phyloP scores from a whole-genome alignment of 106 monocot species.

The Dendrobium catenatum region DNA sequence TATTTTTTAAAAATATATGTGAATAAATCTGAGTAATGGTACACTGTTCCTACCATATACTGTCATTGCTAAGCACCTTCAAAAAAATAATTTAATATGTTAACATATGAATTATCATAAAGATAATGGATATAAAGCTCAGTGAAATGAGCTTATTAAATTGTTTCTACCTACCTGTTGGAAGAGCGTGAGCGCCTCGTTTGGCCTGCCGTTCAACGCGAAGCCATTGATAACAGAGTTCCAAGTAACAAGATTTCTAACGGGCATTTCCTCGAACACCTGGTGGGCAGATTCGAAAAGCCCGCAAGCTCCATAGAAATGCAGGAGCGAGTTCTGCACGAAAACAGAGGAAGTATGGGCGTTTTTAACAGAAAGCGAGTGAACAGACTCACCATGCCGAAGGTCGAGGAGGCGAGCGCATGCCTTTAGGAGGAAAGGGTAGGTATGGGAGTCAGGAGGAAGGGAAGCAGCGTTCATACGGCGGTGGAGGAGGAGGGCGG shows the following conservation, averaged over 20 bases:
- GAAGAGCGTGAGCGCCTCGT: slow-evolving; percentile 68
- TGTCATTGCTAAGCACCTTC: too few species aligned
- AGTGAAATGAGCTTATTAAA: too few species aligned
- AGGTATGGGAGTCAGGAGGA: slow-evolving; percentile 72
- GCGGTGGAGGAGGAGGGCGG: slow-evolving; percentile 49
- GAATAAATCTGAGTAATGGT: too few species aligned
- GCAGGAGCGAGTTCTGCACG: slow-evolving; percentile 66
- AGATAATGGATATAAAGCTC: too few species aligned
- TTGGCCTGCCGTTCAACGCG: slow-evolving; percentile 59
- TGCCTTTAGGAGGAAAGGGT: slow-evolving; percentile 84
- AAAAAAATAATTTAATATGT: too few species aligned
- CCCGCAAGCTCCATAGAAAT: slow-evolving; percentile 70
- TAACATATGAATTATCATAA: too few species aligned
- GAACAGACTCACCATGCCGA: slow-evolving; percentile 51
- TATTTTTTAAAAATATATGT: too few species aligned
- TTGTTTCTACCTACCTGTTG: slow-evolving; percentile 10
- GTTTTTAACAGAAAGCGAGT: slow-evolving; percentile 31
- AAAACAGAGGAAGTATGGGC: slow-evolving; percentile 47
- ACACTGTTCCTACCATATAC: too few species aligned
- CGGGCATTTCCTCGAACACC: slow-evolving; percentile 60
- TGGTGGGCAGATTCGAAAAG: slow-evolving; percentile 52
- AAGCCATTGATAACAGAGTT: slow-evolving; percentile 84
- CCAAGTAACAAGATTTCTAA: slow-evolving; percentile 66
- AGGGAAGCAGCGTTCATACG: slow-evolving; percentile 23
- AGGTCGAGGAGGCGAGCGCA: slow-evolving; percentile 50